Evolutionary conservation across 306 rosid species (phyloP).

Genomic region (Quercus mongolica): DNA sequence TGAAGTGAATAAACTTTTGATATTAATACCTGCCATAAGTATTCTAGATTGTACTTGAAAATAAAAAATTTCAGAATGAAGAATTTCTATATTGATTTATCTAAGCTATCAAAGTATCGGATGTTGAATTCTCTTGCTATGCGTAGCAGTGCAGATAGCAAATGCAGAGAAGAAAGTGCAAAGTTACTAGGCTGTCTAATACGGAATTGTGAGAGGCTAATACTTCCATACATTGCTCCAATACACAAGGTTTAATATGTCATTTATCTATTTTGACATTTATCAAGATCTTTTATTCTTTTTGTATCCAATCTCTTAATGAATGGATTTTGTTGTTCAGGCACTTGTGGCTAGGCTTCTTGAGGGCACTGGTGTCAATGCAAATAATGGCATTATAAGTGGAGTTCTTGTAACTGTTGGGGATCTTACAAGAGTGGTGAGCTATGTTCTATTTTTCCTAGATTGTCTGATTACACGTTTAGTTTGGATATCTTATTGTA

Average conservation of each 20-base stretch:
- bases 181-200: constrained; percentile 93
- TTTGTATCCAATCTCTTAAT: constrained; percentile 17
- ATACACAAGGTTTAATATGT: constrained; percentile 73
- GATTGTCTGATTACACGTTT: constrained; percentile 3
- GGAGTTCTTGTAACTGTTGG: constrained; percentile 99
- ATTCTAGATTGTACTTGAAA: background rate
- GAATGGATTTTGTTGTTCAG: constrained; percentile 42
- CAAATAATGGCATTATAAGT: constrained; percentile 81
- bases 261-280: constrained; percentile 8
- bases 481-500: background rate
- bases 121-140: constrained; percentile 35
- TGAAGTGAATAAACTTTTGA: constrained; percentile 30
- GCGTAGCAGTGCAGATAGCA: constrained; percentile 95
- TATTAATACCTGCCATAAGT: background rate
- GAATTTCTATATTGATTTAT: constrained; percentile 2
- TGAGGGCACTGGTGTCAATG: constrained; percentile 57
- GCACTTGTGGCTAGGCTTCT: constrained; percentile 87
- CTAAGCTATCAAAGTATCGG: background rate
- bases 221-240: constrained; percentile 95
- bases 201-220: constrained; percentile 89
- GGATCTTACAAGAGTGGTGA: constrained; percentile 98
- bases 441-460: constrained; percentile 35
- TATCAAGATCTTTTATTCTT: constrained; percentile 4
- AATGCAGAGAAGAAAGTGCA: constrained; percentile 99
- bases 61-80: background rate